These are phyloP conservation scores for Sorghum bicolor DNA, from an alignment of 176 grass and related monocot genomes.

Conservation along the genomic window DNA sequence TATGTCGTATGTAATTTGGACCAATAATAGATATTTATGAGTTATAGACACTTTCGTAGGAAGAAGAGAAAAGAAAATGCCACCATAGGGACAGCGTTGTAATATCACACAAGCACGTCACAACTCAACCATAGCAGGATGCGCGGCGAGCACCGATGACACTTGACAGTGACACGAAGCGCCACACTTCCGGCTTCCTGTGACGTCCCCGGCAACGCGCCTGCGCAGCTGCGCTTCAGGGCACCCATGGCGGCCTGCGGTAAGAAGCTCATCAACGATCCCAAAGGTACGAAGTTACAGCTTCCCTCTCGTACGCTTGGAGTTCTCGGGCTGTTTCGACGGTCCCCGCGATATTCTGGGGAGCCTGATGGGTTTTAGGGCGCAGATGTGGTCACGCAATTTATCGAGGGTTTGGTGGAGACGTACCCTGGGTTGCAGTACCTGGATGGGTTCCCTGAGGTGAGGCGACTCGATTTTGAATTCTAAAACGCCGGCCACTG, in stretches of 20 bases:
- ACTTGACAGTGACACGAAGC: background rate
- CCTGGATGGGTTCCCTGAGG: conserved; percentile 62
- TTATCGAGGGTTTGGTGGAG: conserved; percentile 83
- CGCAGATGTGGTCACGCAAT: conserved; percentile 89
- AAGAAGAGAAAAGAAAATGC: no score
- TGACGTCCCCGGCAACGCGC: conserved; percentile 1
- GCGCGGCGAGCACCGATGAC: background rate
- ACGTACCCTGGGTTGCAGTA: conserved; percentile 66
- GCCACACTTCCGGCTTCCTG: background rate
- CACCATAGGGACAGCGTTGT: background rate
- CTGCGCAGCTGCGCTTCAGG: background rate
- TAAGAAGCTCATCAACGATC: conserved; percentile 93
- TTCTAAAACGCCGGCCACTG: background rate
- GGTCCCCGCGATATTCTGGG: background rate
- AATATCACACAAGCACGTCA: background rate
- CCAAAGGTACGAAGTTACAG: conserved; percentile 50
- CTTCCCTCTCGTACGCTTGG: background rate
- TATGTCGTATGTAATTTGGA: no score
- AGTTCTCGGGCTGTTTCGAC: conserved; percentile 1
- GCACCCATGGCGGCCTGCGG: conserved; percentile 67
- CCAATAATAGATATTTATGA: no score
- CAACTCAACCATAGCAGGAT: background rate
- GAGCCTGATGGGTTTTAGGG: conserved; percentile 30
- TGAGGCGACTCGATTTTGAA: conserved; percentile 18
- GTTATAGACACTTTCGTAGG: no score